phyloP scores from a whole-genome alignment of 208 protist species.

The Leishmania braziliensis region DNA sequence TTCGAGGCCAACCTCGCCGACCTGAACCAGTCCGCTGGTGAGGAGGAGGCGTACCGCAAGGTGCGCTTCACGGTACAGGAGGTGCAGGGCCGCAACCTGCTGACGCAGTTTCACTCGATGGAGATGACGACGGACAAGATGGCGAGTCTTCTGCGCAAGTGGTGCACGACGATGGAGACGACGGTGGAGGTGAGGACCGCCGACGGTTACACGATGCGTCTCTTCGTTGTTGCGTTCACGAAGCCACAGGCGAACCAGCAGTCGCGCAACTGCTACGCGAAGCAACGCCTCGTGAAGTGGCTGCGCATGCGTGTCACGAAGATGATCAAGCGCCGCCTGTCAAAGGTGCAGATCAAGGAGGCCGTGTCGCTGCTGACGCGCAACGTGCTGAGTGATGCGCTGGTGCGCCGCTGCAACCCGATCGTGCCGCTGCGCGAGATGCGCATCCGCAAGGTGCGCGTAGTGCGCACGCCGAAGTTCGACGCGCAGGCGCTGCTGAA shows the following conservation, averaged over 20 bases:
- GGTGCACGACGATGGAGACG: conserved; percentile 98
- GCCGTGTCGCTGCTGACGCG: conserved; percentile 95
- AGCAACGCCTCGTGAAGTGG: conserved; percentile 94
- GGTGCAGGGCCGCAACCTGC: conserved; percentile 95
- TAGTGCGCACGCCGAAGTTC: conserved; percentile 97
- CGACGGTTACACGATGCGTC: conserved; percentile 96
- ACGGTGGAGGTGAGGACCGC: conserved; percentile 96
- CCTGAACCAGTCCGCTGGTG: conserved; percentile 90
- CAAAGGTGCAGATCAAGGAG: conserved; percentile 91
- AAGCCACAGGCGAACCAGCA: conserved; percentile 93
- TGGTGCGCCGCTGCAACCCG: conserved; percentile 92
- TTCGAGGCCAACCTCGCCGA: conserved; percentile 98
- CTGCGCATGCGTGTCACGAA: conserved; percentile 97
- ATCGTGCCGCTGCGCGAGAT: conserved; percentile 99
- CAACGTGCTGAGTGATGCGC: conserved; percentile 95
- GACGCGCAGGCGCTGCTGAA: conserved; percentile 93
- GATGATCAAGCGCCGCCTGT: conserved; percentile 92
- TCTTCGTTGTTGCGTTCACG: conserved; percentile 99
- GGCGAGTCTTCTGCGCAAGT: conserved; percentile 98
- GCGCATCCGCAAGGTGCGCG: conserved; percentile 98
- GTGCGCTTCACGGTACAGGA: conserved; percentile 97
- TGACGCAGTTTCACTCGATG: conserved; percentile 99
- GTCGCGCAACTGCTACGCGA: conserved; percentile 98
- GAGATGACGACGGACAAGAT: conserved; percentile 98
- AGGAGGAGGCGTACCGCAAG: conserved; percentile 95